Percentiles rank a stretch among this genome's conserved stretches.
Evolutionary conservation across 768 basidiomycete species (phyloP).

Genomic region (Calocybe indica): DNA sequence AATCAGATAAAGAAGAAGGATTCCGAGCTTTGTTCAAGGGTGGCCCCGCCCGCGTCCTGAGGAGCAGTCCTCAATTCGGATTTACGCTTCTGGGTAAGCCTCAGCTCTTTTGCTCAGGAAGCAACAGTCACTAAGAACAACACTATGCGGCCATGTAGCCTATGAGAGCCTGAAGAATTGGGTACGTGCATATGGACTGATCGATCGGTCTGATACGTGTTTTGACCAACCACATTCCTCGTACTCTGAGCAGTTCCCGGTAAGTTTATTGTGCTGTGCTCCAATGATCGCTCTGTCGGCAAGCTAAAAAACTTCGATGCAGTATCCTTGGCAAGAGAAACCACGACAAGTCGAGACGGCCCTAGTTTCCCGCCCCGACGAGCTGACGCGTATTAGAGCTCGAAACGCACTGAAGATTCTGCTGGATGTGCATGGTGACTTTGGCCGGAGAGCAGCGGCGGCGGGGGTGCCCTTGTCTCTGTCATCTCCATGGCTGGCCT

Average conservation of each 20-base stretch:
- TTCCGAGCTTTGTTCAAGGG: constrained; percentile 90
- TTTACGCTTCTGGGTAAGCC: constrained; percentile 71
- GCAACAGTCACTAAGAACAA: not conserved
- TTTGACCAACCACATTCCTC: not conserved
- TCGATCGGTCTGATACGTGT: not conserved
- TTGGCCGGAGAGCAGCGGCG: constrained; percentile 54
- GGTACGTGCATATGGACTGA: constrained; percentile 24
- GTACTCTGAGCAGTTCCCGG: constrained; percentile 34
- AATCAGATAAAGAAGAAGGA: constrained; percentile 82
- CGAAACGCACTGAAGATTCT: constrained; percentile 93
- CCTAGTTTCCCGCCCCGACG: constrained; percentile 68
- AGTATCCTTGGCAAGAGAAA: constrained; percentile 82
- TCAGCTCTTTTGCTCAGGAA: not conserved
- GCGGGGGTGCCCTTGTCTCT: constrained; percentile 33
- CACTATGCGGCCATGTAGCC: constrained; percentile 20
- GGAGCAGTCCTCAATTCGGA: constrained; percentile 92
- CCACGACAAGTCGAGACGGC: constrained; percentile 64
- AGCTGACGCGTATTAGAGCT: constrained; percentile 84
- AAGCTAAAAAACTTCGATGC: constrained; percentile 10
- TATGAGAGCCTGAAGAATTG: constrained; percentile 41
- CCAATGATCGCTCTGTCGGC: constrained; percentile 13
- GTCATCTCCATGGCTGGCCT: constrained; percentile 33
- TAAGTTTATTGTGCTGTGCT: constrained; percentile 25
- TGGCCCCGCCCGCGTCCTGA: constrained; percentile 79
- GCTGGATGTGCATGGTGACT: constrained; percentile 87